A percentile compares a stretch with the other conserved stretches of the same genome.
Evolutionary conservation across 192 early-diverging fungal species (phyloP).

Genomic region (Physocladia obscura): DNA sequence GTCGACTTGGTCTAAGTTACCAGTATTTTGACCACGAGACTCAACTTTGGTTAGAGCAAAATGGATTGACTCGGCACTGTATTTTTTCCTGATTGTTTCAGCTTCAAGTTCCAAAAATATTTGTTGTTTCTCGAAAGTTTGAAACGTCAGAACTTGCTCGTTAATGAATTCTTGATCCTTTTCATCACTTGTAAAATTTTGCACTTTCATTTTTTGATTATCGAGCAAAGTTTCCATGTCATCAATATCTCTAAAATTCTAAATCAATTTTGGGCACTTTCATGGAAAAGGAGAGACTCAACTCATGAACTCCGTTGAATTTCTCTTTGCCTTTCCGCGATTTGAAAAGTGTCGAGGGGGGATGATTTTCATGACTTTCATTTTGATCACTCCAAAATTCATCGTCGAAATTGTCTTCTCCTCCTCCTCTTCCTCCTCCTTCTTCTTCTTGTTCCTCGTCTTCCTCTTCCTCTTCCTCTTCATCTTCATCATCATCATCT

Average conservation of each 20-base stretch:
- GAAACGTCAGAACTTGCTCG: not conserved
- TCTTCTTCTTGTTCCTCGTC: not conserved
- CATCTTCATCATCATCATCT: not conserved
- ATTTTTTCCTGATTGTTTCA: not conserved
- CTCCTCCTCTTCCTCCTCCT: too few relatives aligned
- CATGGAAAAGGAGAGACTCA: too few relatives aligned
- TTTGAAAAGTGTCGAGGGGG: too few relatives aligned
- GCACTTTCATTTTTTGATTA: not conserved
- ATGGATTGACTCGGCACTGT: not conserved
- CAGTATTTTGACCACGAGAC: not conserved
- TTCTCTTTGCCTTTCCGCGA: too few relatives aligned
- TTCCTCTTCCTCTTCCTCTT: not conserved
- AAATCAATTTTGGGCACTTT: not conserved
- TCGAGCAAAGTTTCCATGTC: constrained; percentile 3
- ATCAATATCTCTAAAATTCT: not conserved
- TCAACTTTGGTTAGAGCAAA: not conserved
- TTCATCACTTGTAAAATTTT: not conserved
- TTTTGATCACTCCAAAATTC: too few relatives aligned
- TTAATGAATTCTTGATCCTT: not conserved
- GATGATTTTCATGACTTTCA: too few relatives aligned
- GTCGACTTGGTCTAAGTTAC: constrained; percentile 8
- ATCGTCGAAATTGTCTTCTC: too few relatives aligned
- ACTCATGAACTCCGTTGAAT: too few relatives aligned
- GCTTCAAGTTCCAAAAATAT: not conserved
- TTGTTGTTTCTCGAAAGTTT: constrained; percentile 1